phyloP scores from a whole-genome alignment of 257 asterid species.

The Echium plantagineum region DNA sequence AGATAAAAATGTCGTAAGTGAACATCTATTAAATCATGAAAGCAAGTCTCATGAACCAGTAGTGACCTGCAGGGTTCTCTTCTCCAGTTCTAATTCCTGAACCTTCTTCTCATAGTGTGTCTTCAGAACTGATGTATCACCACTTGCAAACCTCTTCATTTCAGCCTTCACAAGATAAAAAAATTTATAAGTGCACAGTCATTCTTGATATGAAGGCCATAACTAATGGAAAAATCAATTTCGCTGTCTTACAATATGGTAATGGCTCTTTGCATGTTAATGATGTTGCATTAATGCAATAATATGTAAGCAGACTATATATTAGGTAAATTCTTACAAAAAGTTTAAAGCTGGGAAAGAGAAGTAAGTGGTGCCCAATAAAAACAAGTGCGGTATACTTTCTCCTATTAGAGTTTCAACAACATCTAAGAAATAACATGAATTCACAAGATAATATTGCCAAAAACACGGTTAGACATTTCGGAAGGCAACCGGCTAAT shows the following conservation, averaged over 20 bases:
- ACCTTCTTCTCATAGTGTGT: constrained; percentile 92
- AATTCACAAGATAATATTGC: background rate
- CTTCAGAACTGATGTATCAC: constrained; percentile 73
- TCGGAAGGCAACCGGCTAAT: too few relatives aligned
- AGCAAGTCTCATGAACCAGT: constrained; percentile 2
- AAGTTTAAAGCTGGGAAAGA: too few relatives aligned
- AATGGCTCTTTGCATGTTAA: too few relatives aligned
- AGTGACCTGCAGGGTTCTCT: constrained; percentile 59
- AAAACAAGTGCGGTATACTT: background rate
- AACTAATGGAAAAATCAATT: too few relatives aligned
- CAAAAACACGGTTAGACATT: too few relatives aligned
- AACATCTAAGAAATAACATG: background rate
- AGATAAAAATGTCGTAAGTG: constrained; percentile 12
- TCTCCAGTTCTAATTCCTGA: constrained; percentile 77
- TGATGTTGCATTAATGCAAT: background rate
- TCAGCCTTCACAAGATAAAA: constrained; percentile 47
- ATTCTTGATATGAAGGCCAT: background rate
- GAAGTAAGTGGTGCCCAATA: too few relatives aligned
- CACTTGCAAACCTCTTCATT: constrained; percentile 54
- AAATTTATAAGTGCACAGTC: background rate
- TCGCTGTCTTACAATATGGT: background rate
- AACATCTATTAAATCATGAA: background rate
- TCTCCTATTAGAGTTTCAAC: background rate
- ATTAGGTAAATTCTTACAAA: too few relatives aligned
- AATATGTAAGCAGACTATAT: too few relatives aligned